Percentiles rank a stretch among this genome's conserved stretches.
phyloP scores from a whole-genome alignment of 75 land plant species.

The Gnetum montanum region DNA sequence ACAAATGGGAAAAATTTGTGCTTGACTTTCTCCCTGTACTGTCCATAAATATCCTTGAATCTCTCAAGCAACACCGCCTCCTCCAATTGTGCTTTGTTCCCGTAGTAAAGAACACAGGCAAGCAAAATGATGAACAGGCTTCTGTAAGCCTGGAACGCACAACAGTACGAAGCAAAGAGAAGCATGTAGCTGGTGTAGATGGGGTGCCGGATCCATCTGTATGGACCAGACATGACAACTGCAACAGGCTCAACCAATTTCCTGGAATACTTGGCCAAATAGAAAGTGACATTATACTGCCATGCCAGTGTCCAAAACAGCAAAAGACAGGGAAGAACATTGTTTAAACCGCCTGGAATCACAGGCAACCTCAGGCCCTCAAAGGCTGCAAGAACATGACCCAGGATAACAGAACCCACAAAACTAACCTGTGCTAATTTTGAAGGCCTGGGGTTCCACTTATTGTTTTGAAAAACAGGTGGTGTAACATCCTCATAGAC shows the following conservation, averaged over 20 bases:
- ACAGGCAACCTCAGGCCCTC: slow-evolving; percentile 54
- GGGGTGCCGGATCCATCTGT: slow-evolving; percentile 75
- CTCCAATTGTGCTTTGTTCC: slow-evolving; percentile 59
- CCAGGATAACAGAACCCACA: slow-evolving; percentile 31
- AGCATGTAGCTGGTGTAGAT: slow-evolving; percentile 66
- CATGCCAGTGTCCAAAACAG: slow-evolving; percentile 28
- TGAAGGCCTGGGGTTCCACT: slow-evolving; percentile 51
- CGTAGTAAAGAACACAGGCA: slow-evolving; percentile 59
- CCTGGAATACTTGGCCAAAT: slow-evolving; percentile 69
- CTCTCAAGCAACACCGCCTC: slow-evolving; percentile 55
- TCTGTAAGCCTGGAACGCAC: slow-evolving; percentile 53
- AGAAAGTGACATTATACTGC: slow-evolving; percentile 52
- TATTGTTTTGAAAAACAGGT: slow-evolving; percentile 25
- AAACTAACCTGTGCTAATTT: slow-evolving; percentile 23
- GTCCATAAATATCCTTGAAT: slow-evolving; percentile 47
- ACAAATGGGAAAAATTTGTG: slow-evolving; percentile 66
- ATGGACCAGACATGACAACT: slow-evolving; percentile 84
- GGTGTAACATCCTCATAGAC: slow-evolving; percentile 48
- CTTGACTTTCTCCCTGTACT: slow-evolving; percentile 45
- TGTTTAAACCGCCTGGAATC: slow-evolving; percentile 54
- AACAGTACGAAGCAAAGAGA: slow-evolving; percentile 46
- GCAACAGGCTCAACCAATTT: slow-evolving; percentile 42
- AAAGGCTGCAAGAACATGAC: slow-evolving; percentile 75
- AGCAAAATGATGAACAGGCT: slow-evolving; percentile 33
- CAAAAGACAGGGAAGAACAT: slow-evolving; percentile 33